Conservation (phyloP, 2,329 filamentous ascomycete species). For the Sarocladium strictum region DNA sequence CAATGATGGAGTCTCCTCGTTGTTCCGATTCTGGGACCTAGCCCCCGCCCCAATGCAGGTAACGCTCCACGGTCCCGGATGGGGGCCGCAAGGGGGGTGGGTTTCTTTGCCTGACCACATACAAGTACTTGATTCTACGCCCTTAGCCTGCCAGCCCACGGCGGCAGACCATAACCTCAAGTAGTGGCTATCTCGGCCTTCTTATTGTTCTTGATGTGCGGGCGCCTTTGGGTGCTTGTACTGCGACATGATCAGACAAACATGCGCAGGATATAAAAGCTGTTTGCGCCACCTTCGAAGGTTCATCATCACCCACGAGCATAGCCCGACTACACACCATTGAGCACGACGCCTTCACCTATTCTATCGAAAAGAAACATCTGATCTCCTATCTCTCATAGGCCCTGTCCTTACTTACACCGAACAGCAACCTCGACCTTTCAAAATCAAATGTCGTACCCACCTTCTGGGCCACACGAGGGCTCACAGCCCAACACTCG, state of each 20-base stretch:
- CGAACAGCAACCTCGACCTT: no score
- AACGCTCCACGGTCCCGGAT: neutral
- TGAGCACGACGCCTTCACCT: no score
- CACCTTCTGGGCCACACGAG: neutral
- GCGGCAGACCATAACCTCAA: neutral
- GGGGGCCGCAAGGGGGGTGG: conserved; percentile 1
- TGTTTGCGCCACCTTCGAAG: no score
- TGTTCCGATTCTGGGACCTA: neutral
- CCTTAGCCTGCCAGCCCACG: neutral
- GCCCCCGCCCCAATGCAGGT: neutral
- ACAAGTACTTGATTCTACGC: neutral
- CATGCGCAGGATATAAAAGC: neutral
- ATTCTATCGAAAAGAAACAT: no score
- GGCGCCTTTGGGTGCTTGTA: neutral
- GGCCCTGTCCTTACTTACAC: no score
- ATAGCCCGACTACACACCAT: no score
- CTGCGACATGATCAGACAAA: neutral
- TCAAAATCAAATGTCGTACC: neutral
- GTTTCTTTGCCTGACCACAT: neutral
- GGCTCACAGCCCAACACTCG: neutral
- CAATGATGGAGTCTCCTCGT: neutral
- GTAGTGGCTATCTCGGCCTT: neutral
- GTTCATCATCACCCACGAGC: neutral
- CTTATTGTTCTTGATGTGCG: neutral
- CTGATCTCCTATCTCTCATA: no score